A percentile compares a stretch with the other conserved stretches of the same genome.
Evolutionary conservation across 2,329 filamentous ascomycete genomes (phyloP).

Genomic region (Dothistroma pini): DNA sequence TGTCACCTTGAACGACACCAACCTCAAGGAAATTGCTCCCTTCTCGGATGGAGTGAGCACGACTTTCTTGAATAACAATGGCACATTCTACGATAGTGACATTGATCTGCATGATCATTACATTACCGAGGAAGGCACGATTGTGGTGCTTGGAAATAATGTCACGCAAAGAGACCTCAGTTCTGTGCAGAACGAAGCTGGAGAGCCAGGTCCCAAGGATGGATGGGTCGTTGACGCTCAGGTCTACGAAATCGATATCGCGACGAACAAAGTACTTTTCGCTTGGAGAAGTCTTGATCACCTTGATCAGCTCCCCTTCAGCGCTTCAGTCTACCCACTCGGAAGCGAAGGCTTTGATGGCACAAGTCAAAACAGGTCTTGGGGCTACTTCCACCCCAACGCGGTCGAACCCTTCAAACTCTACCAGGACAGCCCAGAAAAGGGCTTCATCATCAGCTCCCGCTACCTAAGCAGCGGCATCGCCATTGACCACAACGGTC

Average conservation of each 20-base stretch:
- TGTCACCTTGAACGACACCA: conserved; percentile 15
- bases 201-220: conserved; percentile 23
- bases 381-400: conserved; percentile 27
- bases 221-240: conserved; percentile 34
- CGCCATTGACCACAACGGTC: conserved; percentile 14
- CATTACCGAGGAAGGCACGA: conserved; percentile 32
- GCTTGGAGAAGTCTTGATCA: conserved; percentile 39
- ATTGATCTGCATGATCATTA: conserved; percentile 37
- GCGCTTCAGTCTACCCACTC: conserved; percentile 33
- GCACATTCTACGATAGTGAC: conserved; percentile 15
- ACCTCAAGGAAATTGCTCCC: conserved; percentile 14
- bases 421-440: conserved; percentile 3
- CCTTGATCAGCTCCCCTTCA: conserved; percentile 30
- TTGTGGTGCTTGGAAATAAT: conserved; percentile 32
- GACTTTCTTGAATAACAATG: conserved; percentile 1
- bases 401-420: conserved; percentile 13
- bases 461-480: conserved; percentile 22
- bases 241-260: conserved; percentile 35
- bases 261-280: conserved; percentile 35
- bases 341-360: conserved; percentile 22
- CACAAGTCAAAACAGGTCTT: conserved; percentile 12
- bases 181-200: conserved; percentile 11
- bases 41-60: conserved; percentile 1
- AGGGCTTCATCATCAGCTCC: conserved; percentile 23
- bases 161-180: conserved; percentile 31